A percentile compares a stretch with the other conserved stretches of the same genome.
Conservation (phyloP, 2,329 filamentous ascomycete genomes). For the Sarocladiaceae sp. region DNA sequence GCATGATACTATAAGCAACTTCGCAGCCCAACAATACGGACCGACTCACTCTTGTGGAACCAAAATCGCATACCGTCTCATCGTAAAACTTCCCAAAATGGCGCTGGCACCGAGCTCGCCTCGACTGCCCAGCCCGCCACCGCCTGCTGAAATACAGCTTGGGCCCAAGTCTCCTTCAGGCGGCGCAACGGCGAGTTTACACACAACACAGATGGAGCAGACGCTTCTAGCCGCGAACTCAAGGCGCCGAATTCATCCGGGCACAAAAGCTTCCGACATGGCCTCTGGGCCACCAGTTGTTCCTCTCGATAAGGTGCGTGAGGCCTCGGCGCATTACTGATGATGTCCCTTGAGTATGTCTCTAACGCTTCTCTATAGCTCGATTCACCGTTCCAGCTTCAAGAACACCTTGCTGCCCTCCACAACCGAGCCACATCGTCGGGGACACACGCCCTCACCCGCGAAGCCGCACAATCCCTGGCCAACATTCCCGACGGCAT, state of each 20-base stretch:
- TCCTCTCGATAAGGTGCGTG: conserved; percentile 72
- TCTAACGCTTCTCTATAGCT: conserved; percentile 52
- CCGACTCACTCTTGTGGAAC: too few relatives aligned
- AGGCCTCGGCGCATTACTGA: neutral
- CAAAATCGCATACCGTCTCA: neutral
- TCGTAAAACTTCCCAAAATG: conserved; percentile 33
- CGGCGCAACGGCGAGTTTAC: conserved; percentile 48
- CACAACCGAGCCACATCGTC: conserved; percentile 74
- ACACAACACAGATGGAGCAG: conserved; percentile 59
- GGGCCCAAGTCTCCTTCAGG: conserved; percentile 69
- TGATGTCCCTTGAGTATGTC: neutral
- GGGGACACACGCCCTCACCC: conserved; percentile 67
- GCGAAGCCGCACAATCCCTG: conserved; percentile 69
- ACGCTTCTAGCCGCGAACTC: conserved; percentile 67
- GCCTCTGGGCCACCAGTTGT: conserved; percentile 84
- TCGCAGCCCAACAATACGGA: neutral
- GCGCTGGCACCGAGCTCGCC: conserved; percentile 72
- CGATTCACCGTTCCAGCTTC: conserved; percentile 93
- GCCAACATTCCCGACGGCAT: conserved; percentile 76
- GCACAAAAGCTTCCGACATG: conserved; percentile 91
- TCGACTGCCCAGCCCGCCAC: conserved; percentile 89
- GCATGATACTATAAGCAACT: neutral
- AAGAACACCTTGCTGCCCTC: conserved; percentile 92
- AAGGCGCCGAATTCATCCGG: conserved; percentile 81
- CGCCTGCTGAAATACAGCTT: conserved; percentile 90